These are phyloP conservation scores for Neopestalotiopsis sp. DNA, from an alignment of 2,329 filamentous ascomycete species.

Conservation along the genomic window DNA sequence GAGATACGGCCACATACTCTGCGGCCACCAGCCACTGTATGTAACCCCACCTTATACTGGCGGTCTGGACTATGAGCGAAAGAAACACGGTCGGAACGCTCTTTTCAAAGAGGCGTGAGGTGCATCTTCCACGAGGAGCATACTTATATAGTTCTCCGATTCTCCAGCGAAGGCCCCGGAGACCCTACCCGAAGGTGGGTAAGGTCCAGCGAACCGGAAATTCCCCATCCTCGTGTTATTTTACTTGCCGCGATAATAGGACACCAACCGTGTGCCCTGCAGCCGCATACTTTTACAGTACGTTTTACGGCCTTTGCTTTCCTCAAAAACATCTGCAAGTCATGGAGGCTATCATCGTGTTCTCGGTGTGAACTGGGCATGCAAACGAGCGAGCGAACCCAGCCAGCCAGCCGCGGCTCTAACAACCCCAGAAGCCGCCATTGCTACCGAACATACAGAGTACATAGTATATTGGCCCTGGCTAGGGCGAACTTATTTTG, in stretches of 20 bases:
- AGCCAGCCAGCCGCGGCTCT: background rate
- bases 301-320: background rate
- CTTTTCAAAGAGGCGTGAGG: background rate
- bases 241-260: background rate
- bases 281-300: background rate
- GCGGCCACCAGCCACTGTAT: slow-evolving; percentile 12
- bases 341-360: background rate
- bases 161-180: background rate
- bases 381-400: background rate
- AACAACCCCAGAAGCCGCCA: background rate
- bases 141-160: slow-evolving; percentile 2
- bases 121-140: slow-evolving; percentile 3
- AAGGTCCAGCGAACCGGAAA: background rate
- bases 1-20: slow-evolving; percentile 10
- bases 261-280: slow-evolving; percentile 2
- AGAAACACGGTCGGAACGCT: background rate
- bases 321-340: background rate
- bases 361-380: slow-evolving; percentile 7
- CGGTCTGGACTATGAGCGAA: slow-evolving; percentile 3
- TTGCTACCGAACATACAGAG: background rate
- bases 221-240: background rate
- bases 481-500: background rate
- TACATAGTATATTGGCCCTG: background rate
- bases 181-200: background rate
- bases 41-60: slow-evolving; percentile 11